Evolutionary conservation across 2,329 filamentous ascomycete species (phyloP), one percentile per base, ranked within the genome.

Genomic region (Orbilia quercus): DNA sequence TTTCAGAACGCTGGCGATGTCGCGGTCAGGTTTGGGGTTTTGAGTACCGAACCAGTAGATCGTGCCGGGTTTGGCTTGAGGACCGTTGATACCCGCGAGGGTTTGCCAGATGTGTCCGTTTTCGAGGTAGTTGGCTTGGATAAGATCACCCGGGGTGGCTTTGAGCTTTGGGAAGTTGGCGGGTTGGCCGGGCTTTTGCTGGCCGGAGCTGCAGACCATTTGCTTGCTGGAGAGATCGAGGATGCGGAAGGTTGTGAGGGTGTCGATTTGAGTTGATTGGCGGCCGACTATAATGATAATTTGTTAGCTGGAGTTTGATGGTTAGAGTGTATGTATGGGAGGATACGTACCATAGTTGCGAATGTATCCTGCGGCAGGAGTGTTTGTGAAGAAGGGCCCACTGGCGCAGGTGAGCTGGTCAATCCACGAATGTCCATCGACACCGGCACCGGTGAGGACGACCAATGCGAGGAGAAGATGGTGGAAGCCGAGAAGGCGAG

Each of bases 21-120:
- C 73, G 14, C 75, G 65, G n/a, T 77, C 54, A n/a, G 58, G 38
- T 12, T 65, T 70, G 9, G 71, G 65, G 9, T 69, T 53, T 16
- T 73, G 57, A n/a, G 76, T 76, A 6, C 75, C 76, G 55, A 72
- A 78, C 76, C 75, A 77, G 31, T 75, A 77, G 18, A 77, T 75
- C 2, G 36, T 75, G 1, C 77, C 77, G 1, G 75, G 45, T 0
- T 73, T 74, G 18, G 66, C 59, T 20, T 65, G 14, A 1, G 64
- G 18, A 22, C 75, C 75, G 9, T 75, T 57, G 5, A 45, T 9
- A 11, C 58, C 58, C n/a, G 60, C 65, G 48, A 36, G 59, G 40
- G 20, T 66, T 45, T 36, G 77, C 67, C 67, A 75, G 55, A 77
- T 77, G 59, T 78, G 77, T 0, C 77, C 77, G 63, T 78, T 78